Evolutionary conservation across 73 alveolate species (phyloP).

Genomic region (Symbiodinium natans): DNA sequence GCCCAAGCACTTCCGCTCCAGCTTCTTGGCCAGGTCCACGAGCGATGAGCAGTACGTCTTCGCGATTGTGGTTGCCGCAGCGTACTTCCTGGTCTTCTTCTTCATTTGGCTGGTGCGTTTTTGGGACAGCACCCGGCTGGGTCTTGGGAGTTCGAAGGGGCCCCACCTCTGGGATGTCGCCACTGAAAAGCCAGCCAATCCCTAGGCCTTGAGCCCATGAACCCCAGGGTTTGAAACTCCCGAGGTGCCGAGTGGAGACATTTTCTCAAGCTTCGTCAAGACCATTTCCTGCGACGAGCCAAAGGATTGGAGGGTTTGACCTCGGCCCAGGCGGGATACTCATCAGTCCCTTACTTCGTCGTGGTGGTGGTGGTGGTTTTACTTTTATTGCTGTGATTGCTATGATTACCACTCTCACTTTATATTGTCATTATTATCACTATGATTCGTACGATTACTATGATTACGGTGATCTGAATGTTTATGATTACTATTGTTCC

Average conservation of each 20-base stretch:
- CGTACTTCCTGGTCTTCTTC: constrained; percentile 49
- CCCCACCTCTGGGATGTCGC: too few relatives aligned
- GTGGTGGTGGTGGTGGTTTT: neutral
- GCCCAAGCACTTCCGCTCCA: too few relatives aligned
- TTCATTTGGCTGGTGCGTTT: constrained; percentile 55
- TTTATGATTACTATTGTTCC: too few relatives aligned
- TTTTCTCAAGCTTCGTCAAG: constrained; percentile 67
- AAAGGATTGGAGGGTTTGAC: constrained; percentile 22
- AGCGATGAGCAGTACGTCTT: constrained; percentile 29
- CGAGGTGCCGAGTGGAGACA: constrained; percentile 90
- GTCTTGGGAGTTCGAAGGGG: neutral
- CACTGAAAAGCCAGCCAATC: too few relatives aligned
- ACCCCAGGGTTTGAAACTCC: too few relatives aligned
- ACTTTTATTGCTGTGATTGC: neutral
- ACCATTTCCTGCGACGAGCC: constrained; percentile 67
- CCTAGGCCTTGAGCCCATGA: too few relatives aligned
- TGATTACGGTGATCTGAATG: too few relatives aligned
- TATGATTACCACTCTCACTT: too few relatives aligned
- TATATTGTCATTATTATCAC: too few relatives aligned
- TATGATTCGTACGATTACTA: too few relatives aligned
- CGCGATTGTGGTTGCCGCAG: constrained; percentile 53
- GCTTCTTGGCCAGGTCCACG: neutral
- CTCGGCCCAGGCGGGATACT: constrained; percentile 63
- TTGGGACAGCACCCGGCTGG: neutral
- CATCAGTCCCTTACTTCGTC: too few relatives aligned